Evolutionary conservation across 495 filamentous ascomycete species (phyloP).

Genomic region (Jackrogersella multiformis): DNA sequence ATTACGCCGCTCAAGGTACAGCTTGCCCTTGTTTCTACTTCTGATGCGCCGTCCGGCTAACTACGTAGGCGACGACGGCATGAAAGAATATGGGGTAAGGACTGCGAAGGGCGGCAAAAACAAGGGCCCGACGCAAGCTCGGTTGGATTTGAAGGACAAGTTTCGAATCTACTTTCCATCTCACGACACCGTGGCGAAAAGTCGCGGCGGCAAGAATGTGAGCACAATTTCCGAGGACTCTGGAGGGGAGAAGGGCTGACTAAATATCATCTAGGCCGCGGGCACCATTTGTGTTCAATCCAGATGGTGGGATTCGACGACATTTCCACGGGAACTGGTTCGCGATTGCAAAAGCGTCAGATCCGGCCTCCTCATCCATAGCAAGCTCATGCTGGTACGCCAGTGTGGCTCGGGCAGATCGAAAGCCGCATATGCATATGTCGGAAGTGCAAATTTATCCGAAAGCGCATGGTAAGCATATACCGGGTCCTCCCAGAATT

Average conservation of each 20-base stretch:
- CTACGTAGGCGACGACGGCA: slow-evolving; percentile 64
- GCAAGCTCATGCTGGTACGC: slow-evolving; percentile 80
- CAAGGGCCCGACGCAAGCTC: slow-evolving; percentile 43
- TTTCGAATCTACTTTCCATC: slow-evolving; percentile 89
- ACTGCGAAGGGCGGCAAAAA: slow-evolving; percentile 44
- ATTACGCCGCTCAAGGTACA: slow-evolving; percentile 77
- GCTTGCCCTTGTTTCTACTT: not conserved
- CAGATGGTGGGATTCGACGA: slow-evolving; percentile 69
- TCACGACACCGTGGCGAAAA: slow-evolving; percentile 69
- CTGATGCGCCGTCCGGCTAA: not conserved
- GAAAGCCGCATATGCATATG: slow-evolving; percentile 74
- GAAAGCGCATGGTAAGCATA: slow-evolving; percentile 85
- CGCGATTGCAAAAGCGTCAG: slow-evolving; percentile 77
- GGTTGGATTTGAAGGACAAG: slow-evolving; percentile 55
- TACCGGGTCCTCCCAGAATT: slow-evolving; percentile 17
- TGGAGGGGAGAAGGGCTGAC: not conserved
- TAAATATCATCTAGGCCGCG: slow-evolving; percentile 54
- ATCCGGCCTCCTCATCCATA: slow-evolving; percentile 82
- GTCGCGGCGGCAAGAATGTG: slow-evolving; percentile 64
- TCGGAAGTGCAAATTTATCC: slow-evolving; percentile 92
- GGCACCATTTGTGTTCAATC: slow-evolving; percentile 84
- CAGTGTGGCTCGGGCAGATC: slow-evolving; percentile 40
- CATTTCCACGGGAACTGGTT: slow-evolving; percentile 75
- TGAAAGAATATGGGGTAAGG: slow-evolving; percentile 64
- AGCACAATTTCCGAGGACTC: slow-evolving; percentile 23